Percentiles rank a stretch among this genome's conserved stretches.
These are phyloP conservation scores for Ocimum tenuiflorum DNA, from an alignment of 257 asterid genomes.

Conservation along the genomic window DNA sequence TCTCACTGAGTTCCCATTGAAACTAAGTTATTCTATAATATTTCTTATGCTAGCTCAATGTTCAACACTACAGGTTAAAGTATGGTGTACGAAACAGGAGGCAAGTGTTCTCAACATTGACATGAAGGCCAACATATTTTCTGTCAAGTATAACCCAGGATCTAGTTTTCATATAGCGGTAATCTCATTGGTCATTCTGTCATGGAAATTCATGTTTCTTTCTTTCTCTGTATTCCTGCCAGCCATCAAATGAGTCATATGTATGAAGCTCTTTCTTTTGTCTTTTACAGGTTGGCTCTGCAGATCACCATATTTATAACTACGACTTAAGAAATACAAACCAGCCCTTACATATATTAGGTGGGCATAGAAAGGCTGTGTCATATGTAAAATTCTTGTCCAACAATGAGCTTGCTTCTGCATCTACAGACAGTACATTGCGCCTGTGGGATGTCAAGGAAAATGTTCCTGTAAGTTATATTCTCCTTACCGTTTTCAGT, in stretches of 20 bases:
- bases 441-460: conserved; percentile 83
- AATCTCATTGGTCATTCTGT: conserved; percentile 17
- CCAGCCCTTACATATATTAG: conserved; percentile 58
- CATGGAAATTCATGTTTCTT: background rate
- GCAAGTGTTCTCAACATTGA: conserved; percentile 69
- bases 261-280: background rate
- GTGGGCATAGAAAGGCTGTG: conserved; percentile 77
- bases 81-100: conserved; percentile 82
- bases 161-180: conserved; percentile 64
- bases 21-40: background rate
- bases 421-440: conserved; percentile 78
- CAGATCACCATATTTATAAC: conserved; percentile 78
- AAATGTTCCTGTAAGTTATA: conserved; percentile 49
- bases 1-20: background rate
- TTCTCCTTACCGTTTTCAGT: background rate
- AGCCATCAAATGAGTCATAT: background rate
- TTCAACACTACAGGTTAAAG: conserved; percentile 62
- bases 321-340: conserved; percentile 64
- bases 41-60: background rate
- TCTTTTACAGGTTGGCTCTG: conserved; percentile 69
- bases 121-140: conserved; percentile 85
- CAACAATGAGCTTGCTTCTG: conserved; percentile 69
- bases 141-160: conserved; percentile 84
- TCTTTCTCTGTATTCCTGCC: background rate
- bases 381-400: conserved; percentile 78